phyloP scores from a whole-genome alignment of 2,329 filamentous ascomycete genomes.

The Shiraia sp. region DNA sequence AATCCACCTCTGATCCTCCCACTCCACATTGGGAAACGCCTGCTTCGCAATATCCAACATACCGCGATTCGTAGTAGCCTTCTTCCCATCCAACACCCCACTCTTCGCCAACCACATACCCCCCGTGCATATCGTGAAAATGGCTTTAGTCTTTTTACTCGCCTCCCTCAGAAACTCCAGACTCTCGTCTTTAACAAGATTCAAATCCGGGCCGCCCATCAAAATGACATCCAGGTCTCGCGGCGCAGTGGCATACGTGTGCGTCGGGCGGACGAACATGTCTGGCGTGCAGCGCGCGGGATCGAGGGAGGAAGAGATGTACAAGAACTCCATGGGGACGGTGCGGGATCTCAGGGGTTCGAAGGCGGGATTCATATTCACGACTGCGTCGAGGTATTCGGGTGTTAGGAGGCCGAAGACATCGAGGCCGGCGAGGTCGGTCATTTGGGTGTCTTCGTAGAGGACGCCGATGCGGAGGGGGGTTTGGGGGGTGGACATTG shows the following conservation, averaged over 20 bases:
- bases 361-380: slow-evolving; percentile 11
- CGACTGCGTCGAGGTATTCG: slow-evolving; percentile 23
- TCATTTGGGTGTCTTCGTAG: slow-evolving; percentile 46
- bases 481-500: slow-evolving; percentile 5
- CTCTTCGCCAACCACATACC: slow-evolving; percentile 46
- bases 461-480: slow-evolving; percentile 48
- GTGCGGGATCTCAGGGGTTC: slow-evolving; percentile 21
- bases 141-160: slow-evolving; percentile 38
- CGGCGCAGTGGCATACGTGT: slow-evolving; percentile 48
- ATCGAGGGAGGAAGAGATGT: slow-evolving; percentile 43
- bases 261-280: slow-evolving; percentile 42
- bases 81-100: slow-evolving; percentile 45
- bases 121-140: slow-evolving; percentile 47
- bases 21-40: slow-evolving; percentile 41
- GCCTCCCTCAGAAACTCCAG: slow-evolving; percentile 45
- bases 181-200: slow-evolving; percentile 37
- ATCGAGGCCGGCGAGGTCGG: slow-evolving; percentile 48
- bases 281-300: slow-evolving; percentile 36
- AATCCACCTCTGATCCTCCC: slow-evolving; percentile 48
- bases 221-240: slow-evolving; percentile 49
- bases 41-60: slow-evolving; percentile 30
- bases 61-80: slow-evolving; percentile 46
- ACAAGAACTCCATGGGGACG: slow-evolving; percentile 44
- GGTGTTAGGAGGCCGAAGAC: slow-evolving; percentile 45
- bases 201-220: slow-evolving; percentile 42